Evolutionary conservation across 805 yeast genomes (phyloP), one percentile per base, ranked within the genome.

Genomic region (Candida qinlingensis): DNA sequence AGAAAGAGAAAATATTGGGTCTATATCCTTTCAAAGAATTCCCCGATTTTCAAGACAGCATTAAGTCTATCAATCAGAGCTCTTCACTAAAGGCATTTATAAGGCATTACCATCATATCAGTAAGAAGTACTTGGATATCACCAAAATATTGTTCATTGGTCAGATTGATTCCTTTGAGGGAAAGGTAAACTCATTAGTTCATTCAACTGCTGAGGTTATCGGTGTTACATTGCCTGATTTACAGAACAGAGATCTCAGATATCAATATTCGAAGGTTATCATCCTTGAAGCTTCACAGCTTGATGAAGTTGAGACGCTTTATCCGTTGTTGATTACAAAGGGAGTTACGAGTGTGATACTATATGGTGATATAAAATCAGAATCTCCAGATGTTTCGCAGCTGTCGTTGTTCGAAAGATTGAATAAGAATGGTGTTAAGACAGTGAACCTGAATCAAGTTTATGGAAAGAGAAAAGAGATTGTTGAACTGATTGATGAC

Each of bases 291-390:
- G 67, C 74, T 1, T 61, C 65, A 0, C 57, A 56, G 44, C 40
- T 71, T 13, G 56, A 63, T 7, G 67, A 63, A 33, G 36, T 62
- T 26, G 74, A 71, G 45, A 54, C 66, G 1, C 38, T 69, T n/a
- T 47, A 57, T 7, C 63, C 71, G 5, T 11, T 66, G 6, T 33
- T 67, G 1, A 35, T 46, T 10, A 34, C 46, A 2, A 28, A 42
- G 0, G 12, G 25, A 10, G 41, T 64, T 3, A 59, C 60, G 33
- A 59, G 73, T 29, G 45, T 70, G 1, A 54, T 66, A 0, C 27
- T 73, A 28, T 30, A 66, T n/a, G 77, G 77, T 7, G 75, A 72
- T 47, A n/a, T 29, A 7, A 47, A 46, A 8, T 41, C 59, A 26
- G 51, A 50, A 13, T 35, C 44, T 19, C 42, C 46, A 25, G 38